A percentile compares a stretch with the other conserved stretches of the same genome.
phyloP scores from a whole-genome alignment of 1,284 basidiomycete genomes.

The Ustilago sp. region DNA sequence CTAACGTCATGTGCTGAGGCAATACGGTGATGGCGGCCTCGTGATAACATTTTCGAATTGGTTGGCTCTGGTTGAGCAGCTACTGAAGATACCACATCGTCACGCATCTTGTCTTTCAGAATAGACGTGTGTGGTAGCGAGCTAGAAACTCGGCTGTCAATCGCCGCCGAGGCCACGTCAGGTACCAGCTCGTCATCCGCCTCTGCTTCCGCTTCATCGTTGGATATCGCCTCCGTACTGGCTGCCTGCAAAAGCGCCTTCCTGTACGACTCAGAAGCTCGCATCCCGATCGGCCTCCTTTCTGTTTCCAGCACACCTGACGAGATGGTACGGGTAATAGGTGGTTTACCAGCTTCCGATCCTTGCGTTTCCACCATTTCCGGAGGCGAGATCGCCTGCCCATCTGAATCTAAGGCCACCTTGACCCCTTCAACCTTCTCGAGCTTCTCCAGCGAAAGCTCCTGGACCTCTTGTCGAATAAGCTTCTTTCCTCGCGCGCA shows the following conservation, averaged over 20 bases:
- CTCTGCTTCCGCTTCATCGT: constrained; percentile 4
- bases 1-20: constrained; percentile 38
- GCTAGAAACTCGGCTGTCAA: not conserved
- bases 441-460: constrained; percentile 20
- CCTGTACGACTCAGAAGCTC: constrained; percentile 47
- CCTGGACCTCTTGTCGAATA: constrained; percentile 48
- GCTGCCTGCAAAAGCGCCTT: constrained; percentile 37
- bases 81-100: not conserved
- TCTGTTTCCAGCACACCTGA: constrained; percentile 27
- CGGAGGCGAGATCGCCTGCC: constrained; percentile 2
- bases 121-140: constrained; percentile 49
- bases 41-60: not conserved
- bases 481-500: constrained; percentile 65
- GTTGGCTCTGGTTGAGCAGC: not conserved
- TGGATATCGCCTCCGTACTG: constrained; percentile 4
- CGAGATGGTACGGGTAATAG: constrained; percentile 16
- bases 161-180: not conserved
- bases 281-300: constrained; percentile 37
- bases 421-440: constrained; percentile 23
- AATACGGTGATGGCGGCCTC: constrained; percentile 26
- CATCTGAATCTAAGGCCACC: constrained; percentile 17
- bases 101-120: constrained; percentile 18
- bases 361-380: not conserved
- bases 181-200: not conserved
- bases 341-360: not conserved